Conservation (phyloP, 2,329 filamentous ascomycete species). For the Boeremia lycopersici region DNA sequence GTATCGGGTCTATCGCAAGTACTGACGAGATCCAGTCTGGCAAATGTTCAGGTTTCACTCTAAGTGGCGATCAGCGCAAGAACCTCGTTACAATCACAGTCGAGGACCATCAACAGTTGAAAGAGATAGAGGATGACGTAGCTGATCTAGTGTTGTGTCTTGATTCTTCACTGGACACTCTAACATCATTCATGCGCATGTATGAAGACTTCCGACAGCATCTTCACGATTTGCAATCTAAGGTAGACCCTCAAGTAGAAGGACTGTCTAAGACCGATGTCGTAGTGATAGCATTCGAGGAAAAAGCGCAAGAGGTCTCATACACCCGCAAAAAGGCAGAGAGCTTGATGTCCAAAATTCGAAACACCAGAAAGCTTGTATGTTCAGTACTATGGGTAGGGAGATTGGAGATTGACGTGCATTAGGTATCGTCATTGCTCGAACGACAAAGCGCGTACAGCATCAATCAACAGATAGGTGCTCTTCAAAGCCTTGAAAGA, state of each 20-base stretch:
- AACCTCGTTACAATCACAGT: slow-evolving; percentile 20
- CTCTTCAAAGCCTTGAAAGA: slow-evolving; percentile 23
- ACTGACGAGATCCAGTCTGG: neutral
- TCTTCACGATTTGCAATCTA: neutral
- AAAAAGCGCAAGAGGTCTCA: neutral
- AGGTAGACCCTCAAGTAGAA: too few relatives aligned
- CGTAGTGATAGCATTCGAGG: neutral
- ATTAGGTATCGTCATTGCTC: slow-evolving; percentile 26
- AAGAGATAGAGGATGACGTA: slow-evolving; percentile 27
- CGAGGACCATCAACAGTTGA: slow-evolving; percentile 27
- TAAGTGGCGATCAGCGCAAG: neutral
- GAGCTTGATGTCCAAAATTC: neutral
- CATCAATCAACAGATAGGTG: slow-evolving; percentile 26
- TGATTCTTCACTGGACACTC: slow-evolving; percentile 26
- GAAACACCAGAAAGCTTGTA: slow-evolving; percentile 5
- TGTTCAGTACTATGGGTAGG: neutral
- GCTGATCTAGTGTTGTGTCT: slow-evolving; percentile 28
- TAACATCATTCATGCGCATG: slow-evolving; percentile 12
- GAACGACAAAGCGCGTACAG: slow-evolving; percentile 26
- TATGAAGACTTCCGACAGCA: neutral
- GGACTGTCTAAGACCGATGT: neutral
- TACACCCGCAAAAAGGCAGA: slow-evolving; percentile 4
- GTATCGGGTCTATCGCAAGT: neutral
- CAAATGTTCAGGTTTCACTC: neutral
- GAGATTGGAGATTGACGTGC: neutral